Evolutionary conservation across 495 filamentous ascomycete species (phyloP), one percentile per base, ranked within the genome.

Genomic region (Saxispiralis lemnorum): DNA sequence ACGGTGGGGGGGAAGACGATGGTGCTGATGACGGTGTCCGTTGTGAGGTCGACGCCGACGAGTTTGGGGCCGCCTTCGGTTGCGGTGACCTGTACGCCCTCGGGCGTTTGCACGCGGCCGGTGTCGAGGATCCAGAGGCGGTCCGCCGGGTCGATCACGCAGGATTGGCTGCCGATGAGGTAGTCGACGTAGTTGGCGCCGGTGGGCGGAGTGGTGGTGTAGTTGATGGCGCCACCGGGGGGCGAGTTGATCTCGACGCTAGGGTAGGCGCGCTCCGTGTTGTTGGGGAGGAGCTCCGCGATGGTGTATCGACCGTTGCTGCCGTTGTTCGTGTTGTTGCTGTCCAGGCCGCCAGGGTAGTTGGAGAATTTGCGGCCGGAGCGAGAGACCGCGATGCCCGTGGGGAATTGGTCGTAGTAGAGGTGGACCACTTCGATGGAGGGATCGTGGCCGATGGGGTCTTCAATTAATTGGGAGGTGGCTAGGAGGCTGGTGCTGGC

Each of bases 81-180:
- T 1, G 63, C 42, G 1, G 51, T 46, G 3, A 67, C 57, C 5
- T 63, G 58, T 2, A 56, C 58, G n/a, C 55, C 59, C 38, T 64
- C 54, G 6, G 51, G 56, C 19, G 57, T 62, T 14, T 55, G 48
- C 1, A 59, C 63, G 5, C 63, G 58, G 6, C 66, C 66, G n/a
- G 61, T 66, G 39, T 69, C 66, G 16, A 68, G 59, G 34, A 68
- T 59, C 66, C 66, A 67, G 28, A 67, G 55, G 2, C 66, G 56
- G 53, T 68, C 59, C 7, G 52, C 34, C 9, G 65, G 38, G 42
- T 69, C 65, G 18, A 70, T 51, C n/a, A 67, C 65, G 11, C 66
- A 59, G 17, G 55, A 58, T 46, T 68, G 66, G 0, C 65, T 59
- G 47, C 63, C 62, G 40, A 70, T 64, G 36, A 67, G 48, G 51